Percentiles rank a stretch among this genome's conserved stretches.
These are phyloP conservation scores for Phialophora expanda DNA, from an alignment of 2,329 filamentous ascomycete species.

Conservation along the genomic window DNA sequence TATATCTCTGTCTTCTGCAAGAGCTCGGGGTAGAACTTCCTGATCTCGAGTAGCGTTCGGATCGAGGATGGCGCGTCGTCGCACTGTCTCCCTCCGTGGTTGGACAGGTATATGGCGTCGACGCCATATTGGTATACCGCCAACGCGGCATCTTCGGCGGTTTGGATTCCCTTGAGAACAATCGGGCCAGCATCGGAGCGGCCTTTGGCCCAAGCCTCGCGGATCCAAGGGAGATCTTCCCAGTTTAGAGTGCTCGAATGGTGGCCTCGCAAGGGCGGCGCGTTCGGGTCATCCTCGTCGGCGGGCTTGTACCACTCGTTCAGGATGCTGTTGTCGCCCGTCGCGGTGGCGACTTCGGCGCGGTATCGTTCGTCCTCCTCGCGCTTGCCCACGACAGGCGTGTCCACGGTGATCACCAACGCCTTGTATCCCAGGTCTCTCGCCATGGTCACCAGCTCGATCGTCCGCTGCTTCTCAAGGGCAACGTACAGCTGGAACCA, in stretches of 20 bases:
- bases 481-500: constrained; percentile 60
- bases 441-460: constrained; percentile 50
- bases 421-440: constrained; percentile 33
- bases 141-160: constrained; percentile 59
- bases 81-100: constrained; percentile 63
- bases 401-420: constrained; percentile 40
- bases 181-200: constrained; percentile 56
- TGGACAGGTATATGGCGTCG: constrained; percentile 62
- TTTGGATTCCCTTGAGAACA: constrained; percentile 64
- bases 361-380: constrained; percentile 63
- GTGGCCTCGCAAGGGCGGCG: constrained; percentile 58
- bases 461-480: constrained; percentile 55
- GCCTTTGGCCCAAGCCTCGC: constrained; percentile 43
- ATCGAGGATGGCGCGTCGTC: constrained; percentile 58
- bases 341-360: constrained; percentile 45
- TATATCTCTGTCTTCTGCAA: constrained; percentile 59
- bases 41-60: constrained; percentile 58
- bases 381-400: constrained; percentile 55
- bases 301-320: constrained; percentile 50
- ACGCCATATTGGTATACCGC: constrained; percentile 55
- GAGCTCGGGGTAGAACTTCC: constrained; percentile 56
- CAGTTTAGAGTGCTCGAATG: constrained; percentile 60
- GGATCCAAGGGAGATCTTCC: constrained; percentile 61
- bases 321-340: constrained; percentile 40
- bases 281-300: constrained; percentile 55